Percentiles rank a stretch among this genome's conserved stretches.
These are phyloP conservation scores for Phlebopus sp. DNA, from an alignment of 1,284 basidiomycete genomes.

Conservation along the genomic window DNA sequence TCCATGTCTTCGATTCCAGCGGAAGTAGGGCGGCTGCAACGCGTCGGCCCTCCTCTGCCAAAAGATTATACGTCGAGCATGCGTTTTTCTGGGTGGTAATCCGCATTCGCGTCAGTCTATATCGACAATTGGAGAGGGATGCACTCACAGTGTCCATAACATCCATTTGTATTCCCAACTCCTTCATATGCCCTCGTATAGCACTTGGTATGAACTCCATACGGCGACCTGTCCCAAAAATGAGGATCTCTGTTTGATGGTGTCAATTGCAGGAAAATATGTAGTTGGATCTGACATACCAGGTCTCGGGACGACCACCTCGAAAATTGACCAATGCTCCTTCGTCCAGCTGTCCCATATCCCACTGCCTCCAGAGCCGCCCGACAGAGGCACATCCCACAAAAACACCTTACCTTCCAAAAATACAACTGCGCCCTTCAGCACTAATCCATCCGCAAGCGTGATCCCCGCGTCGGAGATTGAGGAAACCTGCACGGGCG, in stretches of 20 bases:
- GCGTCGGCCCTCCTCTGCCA: constrained; percentile 88
- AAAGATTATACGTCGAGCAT: constrained; percentile 90
- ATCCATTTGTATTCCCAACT: constrained; percentile 86
- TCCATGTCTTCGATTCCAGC: constrained; percentile 21
- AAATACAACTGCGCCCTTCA: constrained; percentile 80
- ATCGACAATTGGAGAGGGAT: not conserved
- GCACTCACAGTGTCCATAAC: constrained; percentile 87
- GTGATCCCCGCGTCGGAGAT: constrained; percentile 60
- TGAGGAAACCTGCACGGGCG: constrained; percentile 67
- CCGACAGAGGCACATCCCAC: constrained; percentile 75
- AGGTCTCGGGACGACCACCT: constrained; percentile 79
- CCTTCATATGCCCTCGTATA: constrained; percentile 68
- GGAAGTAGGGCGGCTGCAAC: constrained; percentile 90
- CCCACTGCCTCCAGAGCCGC: not conserved
- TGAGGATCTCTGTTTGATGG: constrained; percentile 68
- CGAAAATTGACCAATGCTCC: constrained; percentile 79
- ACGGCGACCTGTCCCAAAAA: constrained; percentile 83
- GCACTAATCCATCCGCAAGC: constrained; percentile 71
- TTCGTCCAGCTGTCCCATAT: constrained; percentile 64
- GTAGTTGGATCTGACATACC: constrained; percentile 48
- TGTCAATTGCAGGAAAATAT: not conserved
- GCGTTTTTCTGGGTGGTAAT: constrained; percentile 60
- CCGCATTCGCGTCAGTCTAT: not conserved
- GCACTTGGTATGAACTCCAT: constrained; percentile 70
- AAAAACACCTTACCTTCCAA: constrained; percentile 84